Evolutionary conservation across 192 early-diverging fungal species (phyloP).

Genomic region (Podila clonocystis): DNA sequence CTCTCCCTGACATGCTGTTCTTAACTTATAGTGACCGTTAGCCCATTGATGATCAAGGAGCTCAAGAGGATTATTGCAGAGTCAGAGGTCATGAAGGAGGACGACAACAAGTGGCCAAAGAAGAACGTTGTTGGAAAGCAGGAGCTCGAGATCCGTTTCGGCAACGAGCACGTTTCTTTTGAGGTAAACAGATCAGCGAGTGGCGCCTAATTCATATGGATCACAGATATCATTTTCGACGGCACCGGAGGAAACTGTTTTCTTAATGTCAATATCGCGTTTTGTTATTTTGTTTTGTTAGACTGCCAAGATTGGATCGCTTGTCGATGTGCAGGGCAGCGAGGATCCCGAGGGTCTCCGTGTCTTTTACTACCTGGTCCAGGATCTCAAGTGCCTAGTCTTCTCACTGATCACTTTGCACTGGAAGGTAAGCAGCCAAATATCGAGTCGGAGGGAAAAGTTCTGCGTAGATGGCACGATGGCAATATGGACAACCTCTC

Average conservation of each 20-base stretch:
- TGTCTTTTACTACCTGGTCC: constrained; percentile 96
- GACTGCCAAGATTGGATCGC: constrained; percentile 91
- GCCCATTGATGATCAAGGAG: constrained; percentile 83
- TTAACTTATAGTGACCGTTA: constrained; percentile 71
- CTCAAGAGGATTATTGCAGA: constrained; percentile 90
- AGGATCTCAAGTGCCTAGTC: constrained; percentile 97
- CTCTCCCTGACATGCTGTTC: background rate
- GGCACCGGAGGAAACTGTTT: background rate
- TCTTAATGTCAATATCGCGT: constrained; percentile 20
- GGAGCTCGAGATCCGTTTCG: constrained; percentile 94
- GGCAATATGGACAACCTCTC: no score
- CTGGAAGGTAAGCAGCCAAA: constrained; percentile 81
- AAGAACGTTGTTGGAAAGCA: constrained; percentile 91
- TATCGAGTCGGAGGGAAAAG: background rate
- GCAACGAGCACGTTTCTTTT: constrained; percentile 92
- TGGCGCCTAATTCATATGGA: background rate
- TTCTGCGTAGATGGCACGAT: background rate
- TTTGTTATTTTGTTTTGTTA: constrained; percentile 29
- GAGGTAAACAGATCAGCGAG: constrained; percentile 62
- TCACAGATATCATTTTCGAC: background rate
- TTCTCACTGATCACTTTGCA: constrained; percentile 95
- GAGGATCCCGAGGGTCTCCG: constrained; percentile 95
- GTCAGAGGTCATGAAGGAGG: constrained; percentile 94
- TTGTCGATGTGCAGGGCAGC: constrained; percentile 89
- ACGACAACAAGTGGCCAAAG: constrained; percentile 91